Percentiles rank a stretch among this genome's conserved stretches.
Evolutionary conservation across 2,329 filamentous ascomycete species (phyloP).

Genomic region (Cryoendolithus antarcticus): DNA sequence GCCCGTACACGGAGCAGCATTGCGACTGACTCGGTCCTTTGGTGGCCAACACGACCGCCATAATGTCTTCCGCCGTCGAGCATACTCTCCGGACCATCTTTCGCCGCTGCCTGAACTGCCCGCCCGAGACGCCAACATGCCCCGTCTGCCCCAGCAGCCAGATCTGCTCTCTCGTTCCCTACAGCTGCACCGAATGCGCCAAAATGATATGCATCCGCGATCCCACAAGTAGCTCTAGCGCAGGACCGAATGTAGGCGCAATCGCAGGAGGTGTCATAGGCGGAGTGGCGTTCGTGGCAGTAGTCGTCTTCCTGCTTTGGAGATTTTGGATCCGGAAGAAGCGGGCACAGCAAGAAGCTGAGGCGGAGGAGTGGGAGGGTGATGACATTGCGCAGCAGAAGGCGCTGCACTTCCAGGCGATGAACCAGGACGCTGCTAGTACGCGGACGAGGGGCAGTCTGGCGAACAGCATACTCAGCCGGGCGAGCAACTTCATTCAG

Average conservation of each 20-base stretch:
- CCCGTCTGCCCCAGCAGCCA: slow-evolving; percentile 44
- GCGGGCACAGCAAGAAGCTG: slow-evolving; percentile 46
- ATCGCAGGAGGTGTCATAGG: slow-evolving; percentile 89
- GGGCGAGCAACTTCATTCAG: slow-evolving; percentile 97
- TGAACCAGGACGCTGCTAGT: slow-evolving; percentile 57
- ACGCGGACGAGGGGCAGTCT: slow-evolving; percentile 72
- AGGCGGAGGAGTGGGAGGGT: slow-evolving; percentile 44
- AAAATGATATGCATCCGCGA: slow-evolving; percentile 42
- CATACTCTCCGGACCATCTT: slow-evolving; percentile 30
- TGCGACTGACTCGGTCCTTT: too few species aligned
- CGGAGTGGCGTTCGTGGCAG: slow-evolving; percentile 62
- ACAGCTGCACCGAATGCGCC: slow-evolving; percentile 49
- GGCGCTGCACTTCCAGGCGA: slow-evolving; percentile 38
- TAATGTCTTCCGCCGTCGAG: slow-evolving; percentile 10
- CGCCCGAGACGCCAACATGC: slow-evolving; percentile 41
- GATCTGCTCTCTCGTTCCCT: slow-evolving; percentile 47
- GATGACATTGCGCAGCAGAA: slow-evolving; percentile 46
- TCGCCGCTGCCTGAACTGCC: slow-evolving; percentile 49
- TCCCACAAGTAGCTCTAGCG: slow-evolving; percentile 22
- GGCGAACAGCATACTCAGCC: slow-evolving; percentile 86
- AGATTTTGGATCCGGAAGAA: slow-evolving; percentile 75
- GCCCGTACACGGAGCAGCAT: too few species aligned
- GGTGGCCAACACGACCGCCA: not conserved
- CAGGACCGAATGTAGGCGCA: slow-evolving; percentile 59
- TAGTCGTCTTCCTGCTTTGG: slow-evolving; percentile 71